These are phyloP conservation scores for Vitellaria paradoxa DNA, from an alignment of 179 eudicot genomes.

Conservation along the genomic window DNA sequence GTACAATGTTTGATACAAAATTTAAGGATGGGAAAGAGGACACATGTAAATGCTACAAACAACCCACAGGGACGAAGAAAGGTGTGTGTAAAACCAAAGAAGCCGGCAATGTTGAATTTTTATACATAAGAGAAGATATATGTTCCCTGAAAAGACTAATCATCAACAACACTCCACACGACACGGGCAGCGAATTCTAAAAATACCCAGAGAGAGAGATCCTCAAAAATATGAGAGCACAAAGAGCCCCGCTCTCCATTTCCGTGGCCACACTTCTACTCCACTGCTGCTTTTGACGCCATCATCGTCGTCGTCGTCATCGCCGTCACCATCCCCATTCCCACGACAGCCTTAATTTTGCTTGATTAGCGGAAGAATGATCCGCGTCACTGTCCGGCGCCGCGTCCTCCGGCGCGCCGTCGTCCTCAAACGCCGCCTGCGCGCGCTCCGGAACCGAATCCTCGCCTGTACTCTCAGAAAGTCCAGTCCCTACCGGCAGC, in stretches of 20 bases:
- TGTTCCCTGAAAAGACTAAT: slow-evolving; percentile 13
- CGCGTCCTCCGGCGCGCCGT: slow-evolving; percentile 25
- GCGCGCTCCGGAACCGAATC: slow-evolving; percentile 27
- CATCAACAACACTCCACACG: slow-evolving; percentile 13
- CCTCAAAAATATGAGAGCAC: slow-evolving; percentile 4
- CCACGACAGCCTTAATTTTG: neutral
- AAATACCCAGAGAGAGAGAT: slow-evolving; percentile 14
- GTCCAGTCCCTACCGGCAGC: slow-evolving; percentile 23
- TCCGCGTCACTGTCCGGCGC: slow-evolving; percentile 21
- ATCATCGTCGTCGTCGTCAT: slow-evolving; percentile 2
- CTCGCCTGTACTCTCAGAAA: slow-evolving; percentile 17
- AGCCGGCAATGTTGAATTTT: slow-evolving; percentile 20
- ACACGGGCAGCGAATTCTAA: slow-evolving; percentile 14
- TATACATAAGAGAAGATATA: no score
- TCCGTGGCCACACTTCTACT: slow-evolving; percentile 19
- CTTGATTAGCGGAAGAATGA: slow-evolving; percentile 16
- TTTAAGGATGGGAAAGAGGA: neutral
- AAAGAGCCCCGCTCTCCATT: neutral
- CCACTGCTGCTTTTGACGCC: neutral
- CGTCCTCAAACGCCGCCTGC: slow-evolving; percentile 22
- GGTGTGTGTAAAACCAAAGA: slow-evolving; percentile 14
- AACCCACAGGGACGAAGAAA: slow-evolving; percentile 5
- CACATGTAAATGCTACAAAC: slow-evolving; percentile 8
- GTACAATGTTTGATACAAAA: no score
- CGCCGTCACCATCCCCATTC: neutral